phyloP scores from a whole-genome alignment of 306 rosid species.

The Cercis canadensis region DNA sequence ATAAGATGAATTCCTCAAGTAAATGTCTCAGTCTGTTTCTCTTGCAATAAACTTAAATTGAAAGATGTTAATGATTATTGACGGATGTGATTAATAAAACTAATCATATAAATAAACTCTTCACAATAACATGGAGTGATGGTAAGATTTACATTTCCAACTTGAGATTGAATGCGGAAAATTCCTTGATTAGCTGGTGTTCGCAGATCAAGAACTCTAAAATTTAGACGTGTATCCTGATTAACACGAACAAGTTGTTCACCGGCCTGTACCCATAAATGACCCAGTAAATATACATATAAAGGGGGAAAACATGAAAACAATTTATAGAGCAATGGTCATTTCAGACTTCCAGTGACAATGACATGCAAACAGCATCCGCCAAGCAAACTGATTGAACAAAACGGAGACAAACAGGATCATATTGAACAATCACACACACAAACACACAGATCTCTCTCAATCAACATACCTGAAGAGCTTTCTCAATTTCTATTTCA shows the following conservation, averaged over 20 bases:
- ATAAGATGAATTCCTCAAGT: not conserved
- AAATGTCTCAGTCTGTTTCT: not conserved
- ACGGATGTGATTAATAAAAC: not conserved
- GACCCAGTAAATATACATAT: slow-evolving; percentile 28
- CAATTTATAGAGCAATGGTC: not conserved
- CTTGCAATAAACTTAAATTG: not conserved
- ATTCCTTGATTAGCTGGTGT: slow-evolving; percentile 88
- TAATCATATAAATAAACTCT: not conserved
- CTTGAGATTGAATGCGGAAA: slow-evolving; percentile 70
- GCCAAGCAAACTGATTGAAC: slow-evolving; percentile 8
- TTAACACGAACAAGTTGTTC: slow-evolving; percentile 82
- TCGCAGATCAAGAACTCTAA: slow-evolving; percentile 73
- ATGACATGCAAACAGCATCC: not conserved
- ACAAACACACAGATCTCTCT: not conserved
- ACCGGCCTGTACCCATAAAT: slow-evolving; percentile 64
- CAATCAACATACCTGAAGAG: slow-evolving; percentile 55
- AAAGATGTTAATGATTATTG: not conserved
- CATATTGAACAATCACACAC: not conserved
- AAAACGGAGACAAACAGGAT: not conserved
- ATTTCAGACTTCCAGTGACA: not conserved
- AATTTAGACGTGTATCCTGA: slow-evolving; percentile 87
- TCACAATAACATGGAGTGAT: not conserved
- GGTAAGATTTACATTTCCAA: slow-evolving; percentile 55
- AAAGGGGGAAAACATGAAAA: not conserved
- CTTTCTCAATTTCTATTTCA: slow-evolving; percentile 76